Evolutionary conservation across 805 yeast species (phyloP).

Genomic region (Candida taoyuanica): DNA sequence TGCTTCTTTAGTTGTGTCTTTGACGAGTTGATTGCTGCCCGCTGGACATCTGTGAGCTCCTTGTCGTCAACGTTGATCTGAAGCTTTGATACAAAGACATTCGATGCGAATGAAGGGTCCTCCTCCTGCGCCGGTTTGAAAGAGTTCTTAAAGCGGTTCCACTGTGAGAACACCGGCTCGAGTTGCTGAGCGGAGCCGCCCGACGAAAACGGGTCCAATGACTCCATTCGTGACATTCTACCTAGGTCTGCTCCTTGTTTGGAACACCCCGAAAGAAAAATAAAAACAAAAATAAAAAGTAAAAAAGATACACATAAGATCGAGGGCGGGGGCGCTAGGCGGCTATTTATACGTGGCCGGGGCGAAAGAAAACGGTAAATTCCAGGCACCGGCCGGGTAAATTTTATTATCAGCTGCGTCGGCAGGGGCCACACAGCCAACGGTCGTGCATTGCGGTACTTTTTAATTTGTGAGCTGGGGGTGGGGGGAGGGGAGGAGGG

Average conservation of each 20-base stretch:
- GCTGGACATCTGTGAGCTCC: constrained; percentile 12
- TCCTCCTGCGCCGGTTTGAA: constrained; percentile 16
- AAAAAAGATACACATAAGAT: too few species aligned
- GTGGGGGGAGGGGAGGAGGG: background rate
- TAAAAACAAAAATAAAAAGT: too few species aligned
- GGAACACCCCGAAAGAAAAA: too few species aligned
- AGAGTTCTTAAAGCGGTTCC: constrained; percentile 16
- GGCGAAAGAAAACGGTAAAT: too few species aligned
- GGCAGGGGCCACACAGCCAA: background rate
- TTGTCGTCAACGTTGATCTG: constrained; percentile 10
- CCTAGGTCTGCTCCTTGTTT: too few species aligned
- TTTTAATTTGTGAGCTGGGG: background rate
- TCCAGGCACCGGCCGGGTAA: background rate
- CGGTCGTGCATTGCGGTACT: background rate
- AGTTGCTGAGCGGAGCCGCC: constrained; percentile 2
- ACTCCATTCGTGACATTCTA: constrained; percentile 1
- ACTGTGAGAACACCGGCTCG: constrained; percentile 10
- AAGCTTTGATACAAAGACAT: constrained; percentile 11
- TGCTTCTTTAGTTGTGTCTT: constrained; percentile 28
- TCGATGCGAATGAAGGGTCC: constrained; percentile 8
- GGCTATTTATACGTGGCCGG: background rate
- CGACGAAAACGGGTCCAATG: constrained; percentile 11
- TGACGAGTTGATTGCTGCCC: constrained; percentile 28
- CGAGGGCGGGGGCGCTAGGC: too few species aligned
- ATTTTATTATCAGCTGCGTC: background rate